Base-by-base conservation (phyloP, 2,329 filamentous ascomycete genomes). In the Aspergillus piperis region DNA sequence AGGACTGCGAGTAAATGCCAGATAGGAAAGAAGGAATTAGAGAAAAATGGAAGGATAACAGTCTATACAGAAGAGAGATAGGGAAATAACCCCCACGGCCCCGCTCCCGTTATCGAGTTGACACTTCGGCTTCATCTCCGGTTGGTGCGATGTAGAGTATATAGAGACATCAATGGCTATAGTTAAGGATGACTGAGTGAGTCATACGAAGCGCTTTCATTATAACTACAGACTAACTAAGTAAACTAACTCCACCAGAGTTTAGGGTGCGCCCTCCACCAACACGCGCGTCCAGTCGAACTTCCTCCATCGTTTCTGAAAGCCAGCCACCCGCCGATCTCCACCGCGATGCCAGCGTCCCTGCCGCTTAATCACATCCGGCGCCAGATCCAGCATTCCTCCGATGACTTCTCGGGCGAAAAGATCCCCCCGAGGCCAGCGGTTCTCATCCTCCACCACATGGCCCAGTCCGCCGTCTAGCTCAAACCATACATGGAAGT, bases 401-500 rank as follows among this genome's bases (percentile, higher is more conserved):
- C 92, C 95, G 39, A 99, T 82, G 6, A 96, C 86, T 78, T 98
- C 95, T 57, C 95, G 82, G 2, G 95, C 95, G 74, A 99, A 99
- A 17, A 97, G 75, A 76, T 99, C 95, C 0, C 94, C 94, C 68
- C 84, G 86, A 0, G 96, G 96, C 95, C 95, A 99, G 54, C 88
- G 82, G 52, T 87, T 84, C 27, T 87, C 81, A 68, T 99, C 91
- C 77, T 99, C 95, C 0, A 99, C 90, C 8, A 99, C 82, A 74
- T 99, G 95, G 0, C 92, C 95, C 65, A 99, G 78, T 0, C 95
- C 95, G 2, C 95, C 95, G 72, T 99, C 93, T 1, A 99, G 80
- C 55, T 87, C 86, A 73, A 98, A 98, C 93, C 94, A 99, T 19
- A 89, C 94, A 75, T 99, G 95, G 71, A 99, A 99, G 75, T 99